A percentile compares a stretch with the other conserved stretches of the same genome.
Evolutionary conservation across 192 early-diverging fungal species (phyloP).

Genomic region (Spizellomyces sp.): DNA sequence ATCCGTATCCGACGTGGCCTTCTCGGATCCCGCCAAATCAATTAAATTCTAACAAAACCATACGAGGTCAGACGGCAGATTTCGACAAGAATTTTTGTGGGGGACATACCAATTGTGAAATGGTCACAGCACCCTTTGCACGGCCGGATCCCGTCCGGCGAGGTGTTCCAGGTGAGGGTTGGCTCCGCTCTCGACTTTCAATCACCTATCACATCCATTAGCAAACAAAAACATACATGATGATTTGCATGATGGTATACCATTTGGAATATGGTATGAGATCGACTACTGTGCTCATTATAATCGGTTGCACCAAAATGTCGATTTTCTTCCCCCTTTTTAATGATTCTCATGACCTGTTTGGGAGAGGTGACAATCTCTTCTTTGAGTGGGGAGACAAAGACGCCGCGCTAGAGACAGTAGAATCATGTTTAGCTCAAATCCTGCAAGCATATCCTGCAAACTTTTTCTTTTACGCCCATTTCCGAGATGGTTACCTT

Average conservation of each 20-base stretch:
- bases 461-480: background rate
- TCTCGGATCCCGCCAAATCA: slow-evolving; percentile 96
- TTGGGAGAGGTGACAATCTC: slow-evolving; percentile 47
- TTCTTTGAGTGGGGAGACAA: slow-evolving; percentile 54
- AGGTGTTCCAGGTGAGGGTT: background rate
- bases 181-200: background rate
- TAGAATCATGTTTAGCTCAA: background rate
- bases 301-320: slow-evolving; percentile 90
- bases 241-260: slow-evolving; percentile 75
- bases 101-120: slow-evolving; percentile 10
- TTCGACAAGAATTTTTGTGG: too few species aligned
- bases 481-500: slow-evolving; percentile 29
- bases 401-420: slow-evolving; percentile 45
- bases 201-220: too few species aligned
- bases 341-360: slow-evolving; percentile 46
- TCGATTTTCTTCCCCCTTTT: slow-evolving; percentile 63
- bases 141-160: slow-evolving; percentile 6
- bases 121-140: slow-evolving; percentile 33
- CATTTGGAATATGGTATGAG: slow-evolving; percentile 96
- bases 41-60: slow-evolving; percentile 70
- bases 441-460: background rate
- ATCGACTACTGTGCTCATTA: slow-evolving; percentile 88
- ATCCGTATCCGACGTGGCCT: slow-evolving; percentile 79
- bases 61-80: too few species aligned
- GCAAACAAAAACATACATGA: too few species aligned